Percentiles rank a stretch among this genome's conserved stretches.
Evolutionary conservation across 2,329 filamentous ascomycete species (phyloP).

Genomic region (Colletotrichum shisoi): DNA sequence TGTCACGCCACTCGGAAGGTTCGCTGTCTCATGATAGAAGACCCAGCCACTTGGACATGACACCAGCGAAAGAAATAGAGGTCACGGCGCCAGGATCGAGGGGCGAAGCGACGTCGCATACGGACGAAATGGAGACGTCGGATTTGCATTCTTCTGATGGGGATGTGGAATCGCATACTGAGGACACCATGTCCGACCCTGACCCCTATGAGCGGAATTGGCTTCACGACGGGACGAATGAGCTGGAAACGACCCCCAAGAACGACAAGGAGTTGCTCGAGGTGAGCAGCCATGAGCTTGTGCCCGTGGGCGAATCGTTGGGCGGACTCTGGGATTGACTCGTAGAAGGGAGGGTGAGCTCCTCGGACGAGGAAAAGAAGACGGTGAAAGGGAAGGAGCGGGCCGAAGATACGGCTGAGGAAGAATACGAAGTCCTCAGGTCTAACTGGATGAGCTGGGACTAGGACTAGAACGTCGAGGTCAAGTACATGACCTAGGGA

Average conservation of each 20-base stretch:
- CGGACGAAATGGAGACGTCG: conserved; percentile 37
- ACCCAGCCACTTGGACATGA: conserved; percentile 20
- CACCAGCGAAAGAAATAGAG: conserved; percentile 22
- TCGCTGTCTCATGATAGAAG: conserved; percentile 18
- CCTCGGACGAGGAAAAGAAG: conserved; percentile 39
- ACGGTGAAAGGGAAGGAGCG: conserved; percentile 15
- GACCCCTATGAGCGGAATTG: conserved; percentile 37
- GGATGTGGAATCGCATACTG: conserved; percentile 37
- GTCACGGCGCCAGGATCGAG: conserved; percentile 16
- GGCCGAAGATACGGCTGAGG: conserved; percentile 4
- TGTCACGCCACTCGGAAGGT: conserved; percentile 28
- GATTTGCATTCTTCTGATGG: conserved; percentile 39
- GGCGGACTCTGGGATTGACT: conserved; percentile 41
- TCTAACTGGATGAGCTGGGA: conserved; percentile 40
- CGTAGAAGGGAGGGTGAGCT: conserved; percentile 41
- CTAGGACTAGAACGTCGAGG: conserved; percentile 7
- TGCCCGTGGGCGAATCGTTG: conserved; percentile 20
- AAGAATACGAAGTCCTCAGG: conserved; percentile 34
- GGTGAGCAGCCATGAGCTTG: conserved; percentile 28
- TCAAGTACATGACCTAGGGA: not conserved
- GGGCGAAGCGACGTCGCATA: conserved; percentile 34
- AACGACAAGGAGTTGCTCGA: conserved; percentile 18
- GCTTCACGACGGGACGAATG: conserved; percentile 18
- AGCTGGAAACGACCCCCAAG: conserved; percentile 7
- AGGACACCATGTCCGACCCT: conserved; percentile 37